A percentile compares a stretch with the other conserved stretches of the same genome.
Evolutionary conservation across 2,329 filamentous ascomycete species (phyloP).

Genomic region (Microcera coccophila): DNA sequence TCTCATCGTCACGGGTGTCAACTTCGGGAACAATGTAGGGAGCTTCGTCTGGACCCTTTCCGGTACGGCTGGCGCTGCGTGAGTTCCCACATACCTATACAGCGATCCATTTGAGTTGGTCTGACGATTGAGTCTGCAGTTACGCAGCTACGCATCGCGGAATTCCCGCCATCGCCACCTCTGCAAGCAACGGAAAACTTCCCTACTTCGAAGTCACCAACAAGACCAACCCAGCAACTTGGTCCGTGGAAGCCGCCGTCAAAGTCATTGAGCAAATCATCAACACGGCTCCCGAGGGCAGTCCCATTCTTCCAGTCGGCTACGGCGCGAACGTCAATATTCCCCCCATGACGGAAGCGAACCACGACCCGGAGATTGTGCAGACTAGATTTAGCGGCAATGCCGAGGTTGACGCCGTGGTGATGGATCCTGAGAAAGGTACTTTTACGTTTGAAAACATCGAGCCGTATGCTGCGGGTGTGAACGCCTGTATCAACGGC

Average conservation of each 20-base stretch:
- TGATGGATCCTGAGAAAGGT: constrained; percentile 40
- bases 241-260: constrained; percentile 39
- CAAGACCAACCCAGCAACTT: constrained; percentile 42
- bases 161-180: constrained; percentile 49
- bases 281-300: constrained; percentile 30
- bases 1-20: constrained; percentile 52
- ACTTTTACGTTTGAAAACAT: constrained; percentile 42
- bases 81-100: constrained; percentile 4
- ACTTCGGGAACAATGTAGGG: constrained; percentile 52
- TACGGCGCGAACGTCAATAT: constrained; percentile 53
- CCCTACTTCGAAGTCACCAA: constrained; percentile 38
- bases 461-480: constrained; percentile 35
- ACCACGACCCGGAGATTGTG: constrained; percentile 40
- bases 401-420: constrained; percentile 43
- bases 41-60: constrained; percentile 51
- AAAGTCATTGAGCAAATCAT: constrained; percentile 44
- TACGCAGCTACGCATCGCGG: constrained; percentile 47
- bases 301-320: constrained; percentile 41
- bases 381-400: constrained; percentile 48
- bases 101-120: background rate
- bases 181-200: constrained; percentile 40
- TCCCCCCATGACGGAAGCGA: constrained; percentile 40
- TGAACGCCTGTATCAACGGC: constrained; percentile 50
- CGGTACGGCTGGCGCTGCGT: constrained; percentile 46
- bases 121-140: constrained; percentile 19